These are phyloP conservation scores for Fusarium graminum DNA, from an alignment of 2,329 filamentous ascomycete genomes.

Conservation along the genomic window DNA sequence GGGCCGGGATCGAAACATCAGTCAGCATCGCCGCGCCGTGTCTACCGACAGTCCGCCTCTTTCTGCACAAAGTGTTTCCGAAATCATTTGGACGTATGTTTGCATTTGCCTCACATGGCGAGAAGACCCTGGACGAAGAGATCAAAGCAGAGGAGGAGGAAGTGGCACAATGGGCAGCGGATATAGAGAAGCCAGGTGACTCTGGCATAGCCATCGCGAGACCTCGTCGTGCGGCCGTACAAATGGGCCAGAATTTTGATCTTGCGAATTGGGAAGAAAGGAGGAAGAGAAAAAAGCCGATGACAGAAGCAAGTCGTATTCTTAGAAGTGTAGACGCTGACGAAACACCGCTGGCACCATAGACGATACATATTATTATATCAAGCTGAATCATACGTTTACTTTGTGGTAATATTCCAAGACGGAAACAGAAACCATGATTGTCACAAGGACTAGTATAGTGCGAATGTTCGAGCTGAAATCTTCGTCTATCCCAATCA, in stretches of 20 bases:
- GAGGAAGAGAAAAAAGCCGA: conserved; percentile 1
- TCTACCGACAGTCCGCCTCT: conserved; percentile 12
- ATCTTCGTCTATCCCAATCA: no score
- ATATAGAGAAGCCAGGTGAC: neutral
- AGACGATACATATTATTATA: neutral
- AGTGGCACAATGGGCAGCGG: conserved; percentile 16
- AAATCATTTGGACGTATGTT: conserved; percentile 19
- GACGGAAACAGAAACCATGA: no score
- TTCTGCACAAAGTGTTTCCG: conserved; percentile 12
- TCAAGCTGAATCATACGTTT: no score
- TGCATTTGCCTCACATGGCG: conserved; percentile 8
- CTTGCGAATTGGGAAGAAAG: neutral
- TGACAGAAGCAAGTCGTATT: conserved; percentile 23
- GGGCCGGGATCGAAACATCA: conserved; percentile 23
- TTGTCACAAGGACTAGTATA: no score
- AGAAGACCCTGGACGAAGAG: conserved; percentile 9
- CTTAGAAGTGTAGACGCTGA: conserved; percentile 24
- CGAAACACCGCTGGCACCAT: conserved; percentile 1
- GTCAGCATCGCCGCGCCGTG: conserved; percentile 22
- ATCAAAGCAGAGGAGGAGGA: conserved; percentile 25
- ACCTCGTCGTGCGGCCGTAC: conserved; percentile 12
- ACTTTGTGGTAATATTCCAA: no score
- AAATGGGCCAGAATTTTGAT: neutral
- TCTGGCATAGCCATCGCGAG: neutral
- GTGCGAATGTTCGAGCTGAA: no score